phyloP scores from a whole-genome alignment of 2,329 filamentous ascomycete genomes.

The Aspergillus sp. region DNA sequence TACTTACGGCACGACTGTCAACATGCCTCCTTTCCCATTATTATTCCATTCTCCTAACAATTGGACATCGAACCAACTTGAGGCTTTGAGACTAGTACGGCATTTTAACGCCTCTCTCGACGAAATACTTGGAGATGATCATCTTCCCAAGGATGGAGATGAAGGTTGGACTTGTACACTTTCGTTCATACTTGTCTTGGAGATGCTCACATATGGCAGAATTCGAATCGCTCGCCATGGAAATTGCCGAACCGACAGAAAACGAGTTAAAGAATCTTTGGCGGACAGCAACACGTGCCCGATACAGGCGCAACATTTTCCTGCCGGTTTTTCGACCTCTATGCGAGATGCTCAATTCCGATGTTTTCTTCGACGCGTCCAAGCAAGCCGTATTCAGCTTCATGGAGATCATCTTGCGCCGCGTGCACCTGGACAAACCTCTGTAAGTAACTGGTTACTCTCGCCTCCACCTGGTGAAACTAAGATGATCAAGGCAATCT shows the following conservation, averaged over 20 bases:
- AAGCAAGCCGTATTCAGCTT: neutral
- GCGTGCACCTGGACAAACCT: neutral
- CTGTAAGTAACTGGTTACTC: neutral
- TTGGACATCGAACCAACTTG: neutral
- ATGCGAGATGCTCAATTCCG: neutral
- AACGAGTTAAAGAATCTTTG: neutral
- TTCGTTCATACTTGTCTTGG: neutral
- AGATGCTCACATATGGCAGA: neutral
- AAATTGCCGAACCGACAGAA: neutral
- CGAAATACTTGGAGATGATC: neutral
- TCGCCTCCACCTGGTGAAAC: neutral
- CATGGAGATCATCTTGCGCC: neutral
- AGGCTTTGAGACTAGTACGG: neutral
- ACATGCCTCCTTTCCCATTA: neutral
- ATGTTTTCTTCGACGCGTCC: neutral
- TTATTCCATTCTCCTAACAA: neutral
- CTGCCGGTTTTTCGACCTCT: neutral
- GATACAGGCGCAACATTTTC: neutral
- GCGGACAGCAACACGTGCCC: neutral
- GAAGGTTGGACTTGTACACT: neutral
- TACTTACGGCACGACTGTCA: neutral
- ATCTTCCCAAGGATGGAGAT: neutral
- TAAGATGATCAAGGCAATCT: neutral
- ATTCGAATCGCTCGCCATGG: neutral
- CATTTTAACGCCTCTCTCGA: neutral